Percentiles rank a stretch among this genome's conserved stretches.
Evolutionary conservation across 805 yeast genomes (phyloP).

Genomic region (Kazachstania martiniae): DNA sequence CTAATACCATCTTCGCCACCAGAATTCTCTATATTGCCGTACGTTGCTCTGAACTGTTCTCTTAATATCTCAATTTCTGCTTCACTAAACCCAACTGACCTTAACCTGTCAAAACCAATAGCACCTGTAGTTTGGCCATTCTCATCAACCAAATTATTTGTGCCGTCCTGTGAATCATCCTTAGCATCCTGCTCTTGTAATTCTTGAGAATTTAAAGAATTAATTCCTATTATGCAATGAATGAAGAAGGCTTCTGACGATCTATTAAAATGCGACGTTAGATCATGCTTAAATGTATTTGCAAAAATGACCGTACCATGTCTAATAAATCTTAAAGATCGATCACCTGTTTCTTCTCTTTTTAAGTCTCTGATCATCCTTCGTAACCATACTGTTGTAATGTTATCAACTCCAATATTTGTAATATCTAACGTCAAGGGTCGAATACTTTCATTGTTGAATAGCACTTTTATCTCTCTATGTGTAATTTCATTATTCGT

Average conservation of each 20-base stretch:
- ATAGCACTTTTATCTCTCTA: slow-evolving; percentile 15
- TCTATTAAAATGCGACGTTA: neutral
- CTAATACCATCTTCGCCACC: slow-evolving; percentile 7
- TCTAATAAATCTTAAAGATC: slow-evolving; percentile 21
- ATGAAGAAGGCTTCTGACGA: slow-evolving; percentile 39
- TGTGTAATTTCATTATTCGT: slow-evolving; percentile 1
- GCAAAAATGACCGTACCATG: slow-evolving; percentile 18
- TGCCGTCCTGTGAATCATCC: slow-evolving; percentile 32
- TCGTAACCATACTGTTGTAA: slow-evolving; percentile 23
- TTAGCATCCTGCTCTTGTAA: slow-evolving; percentile 47
- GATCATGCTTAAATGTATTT: neutral
- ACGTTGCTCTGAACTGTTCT: slow-evolving; percentile 60
- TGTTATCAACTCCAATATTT: slow-evolving; percentile 10
- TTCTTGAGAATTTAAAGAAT: slow-evolving; percentile 28
- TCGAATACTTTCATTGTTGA: slow-evolving; percentile 20
- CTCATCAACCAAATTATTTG: slow-evolving; percentile 7
- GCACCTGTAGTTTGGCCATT: slow-evolving; percentile 41
- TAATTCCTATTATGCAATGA: slow-evolving; percentile 69
- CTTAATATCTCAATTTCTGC: slow-evolving; percentile 66
- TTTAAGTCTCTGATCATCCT: slow-evolving; percentile 19
- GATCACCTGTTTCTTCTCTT: slow-evolving; percentile 8
- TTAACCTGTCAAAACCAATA: slow-evolving; percentile 74
- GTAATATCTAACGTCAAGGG: slow-evolving; percentile 21
- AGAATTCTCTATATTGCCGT: slow-evolving; percentile 32
- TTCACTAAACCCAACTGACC: slow-evolving; percentile 73